Percentiles rank a stretch among this genome's conserved stretches.
Conservation (phyloP, 148 eudicot species). For the Camellia lanceoleosa region DNA sequence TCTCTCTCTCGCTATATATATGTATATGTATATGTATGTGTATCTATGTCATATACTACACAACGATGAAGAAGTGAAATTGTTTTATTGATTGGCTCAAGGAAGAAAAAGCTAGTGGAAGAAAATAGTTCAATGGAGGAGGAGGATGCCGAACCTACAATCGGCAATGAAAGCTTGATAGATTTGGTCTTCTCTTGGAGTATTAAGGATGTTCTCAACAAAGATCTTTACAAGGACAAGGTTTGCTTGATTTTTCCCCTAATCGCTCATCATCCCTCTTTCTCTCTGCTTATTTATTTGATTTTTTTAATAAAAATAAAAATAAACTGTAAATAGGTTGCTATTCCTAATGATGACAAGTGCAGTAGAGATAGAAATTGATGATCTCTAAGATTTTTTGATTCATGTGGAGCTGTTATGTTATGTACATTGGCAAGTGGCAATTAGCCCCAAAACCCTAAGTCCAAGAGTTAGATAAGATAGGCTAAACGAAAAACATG, state of each 20-base stretch:
- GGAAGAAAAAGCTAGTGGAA: not conserved
- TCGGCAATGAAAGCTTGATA: not conserved
- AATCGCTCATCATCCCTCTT: not conserved
- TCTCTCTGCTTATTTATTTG: not conserved
- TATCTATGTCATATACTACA: too few relatives aligned
- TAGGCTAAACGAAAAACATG: not conserved
- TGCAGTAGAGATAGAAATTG: not conserved
- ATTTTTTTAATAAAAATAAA: not conserved
- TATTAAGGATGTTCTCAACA: conserved; percentile 13
- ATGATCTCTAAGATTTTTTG: too few relatives aligned
- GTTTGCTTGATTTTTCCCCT: not conserved
- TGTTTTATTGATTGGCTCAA: not conserved
- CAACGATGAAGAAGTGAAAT: not conserved
- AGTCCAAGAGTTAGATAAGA: too few relatives aligned
- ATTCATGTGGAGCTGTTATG: too few relatives aligned
- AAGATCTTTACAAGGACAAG: conserved; percentile 12
- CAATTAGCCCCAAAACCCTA: too few relatives aligned
- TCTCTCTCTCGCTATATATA: too few relatives aligned
- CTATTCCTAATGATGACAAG: not conserved
- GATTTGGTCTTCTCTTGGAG: conserved; percentile 16
- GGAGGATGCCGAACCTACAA: not conserved
- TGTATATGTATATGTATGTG: too few relatives aligned
- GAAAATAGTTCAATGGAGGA: not conserved
- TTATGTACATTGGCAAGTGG: too few relatives aligned
- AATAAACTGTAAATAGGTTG: not conserved